Base-by-base conservation (phyloP, 2,329 filamentous ascomycete species). In the Cladosporium colombiae region DNA sequence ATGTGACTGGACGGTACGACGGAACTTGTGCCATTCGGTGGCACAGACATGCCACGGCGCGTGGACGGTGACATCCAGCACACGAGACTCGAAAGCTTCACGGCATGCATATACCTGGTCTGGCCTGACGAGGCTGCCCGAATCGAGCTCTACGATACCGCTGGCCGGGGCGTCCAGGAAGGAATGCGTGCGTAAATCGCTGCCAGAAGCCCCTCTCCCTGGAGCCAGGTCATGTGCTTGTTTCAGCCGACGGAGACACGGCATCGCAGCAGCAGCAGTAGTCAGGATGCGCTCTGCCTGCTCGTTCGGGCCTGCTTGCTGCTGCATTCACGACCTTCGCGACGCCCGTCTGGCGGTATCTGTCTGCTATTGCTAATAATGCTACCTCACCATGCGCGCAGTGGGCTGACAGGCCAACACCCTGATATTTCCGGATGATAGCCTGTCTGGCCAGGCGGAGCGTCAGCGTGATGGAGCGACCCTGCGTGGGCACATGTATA, bases 31-130 rank as follows among this genome's bases (percentile, higher is more conserved):
- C 33, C 23, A 29, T 40, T 23, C 16, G 35, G 16, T 59, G 49
- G 61, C 61, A 63, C 61, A 63, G 61, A 63, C 49, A 46, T 27
- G 49, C 18, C n/a, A 31, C 61, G 25, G 61, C 50, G 33, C 61
- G 61, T 63, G 61, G 50, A 63, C 21, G 56, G 56, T 59, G 8
- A 21, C 56, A 59, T 59, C 31, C 29, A 40, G 33, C 33, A 27
- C 55, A 40, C 31, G 55, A 57, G 33, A 55, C 33, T 46, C 13
- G 56, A n/a, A 59, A 49, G 35, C 33, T 31, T 63, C 35, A 56
- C 61, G 33, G 33, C 61, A 53, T 55, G 31, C 60, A 37, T 53
- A 33, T 21, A 18, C 16, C 25, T 55, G 52, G 52, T 31, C 27
- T 55, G 52, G 52, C 52, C 29, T 55, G 52, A 55, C 52, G 25